Base-by-base conservation (phyloP, 352 stramenopile species). In the Phytophthora pisi region DNA sequence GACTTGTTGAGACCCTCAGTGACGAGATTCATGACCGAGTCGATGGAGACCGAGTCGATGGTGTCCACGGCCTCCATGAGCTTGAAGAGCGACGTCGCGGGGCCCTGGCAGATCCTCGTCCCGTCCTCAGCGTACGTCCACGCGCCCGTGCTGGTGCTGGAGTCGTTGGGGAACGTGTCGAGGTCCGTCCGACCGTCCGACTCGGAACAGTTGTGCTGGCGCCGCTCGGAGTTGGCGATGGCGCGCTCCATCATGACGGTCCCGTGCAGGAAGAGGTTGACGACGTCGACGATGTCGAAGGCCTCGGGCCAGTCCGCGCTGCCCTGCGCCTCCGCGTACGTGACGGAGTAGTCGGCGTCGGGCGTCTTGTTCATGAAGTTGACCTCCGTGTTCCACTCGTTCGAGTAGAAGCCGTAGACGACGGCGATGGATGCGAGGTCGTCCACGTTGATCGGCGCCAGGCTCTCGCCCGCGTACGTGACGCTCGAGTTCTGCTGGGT, bases 301-400 rank as follows among this genome's bases (percentile, higher is more conserved):
- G 58, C 61, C 28, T 66, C 50, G 0, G 66, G 66, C 65, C 65
- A 72, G 11, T 64, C 52, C 6, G 40, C 11, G 23, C 60, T 68
- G 8, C 57, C 66, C 36, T 70, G 53, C 9, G 66, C 49, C 7
- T 74, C 54, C 8, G 23, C 15, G 61, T 62, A 70, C 15, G 45
- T 61, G 45, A 63, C 45, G 16, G 61, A 51, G 40, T 67, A 74
- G n/a, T 53, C 30, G 10, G 57, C 54, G 15, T 74, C 51, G 10
- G 45, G 53, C 9, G 56, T 51, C 3, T 53, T 61, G 38, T 70
- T 61, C 38, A 57, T 66, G 18, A 70, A 66, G 34, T 68, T 75
- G 36, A 70, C 57, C 26, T 88, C 79, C 8, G 66, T 64, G 54
- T 88, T 85, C 79, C 79, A 88, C 11, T 85, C 77, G n/a, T 74